phyloP scores from a whole-genome alignment of 2,329 filamentous ascomycete species.

The Cladosporium sp. region DNA sequence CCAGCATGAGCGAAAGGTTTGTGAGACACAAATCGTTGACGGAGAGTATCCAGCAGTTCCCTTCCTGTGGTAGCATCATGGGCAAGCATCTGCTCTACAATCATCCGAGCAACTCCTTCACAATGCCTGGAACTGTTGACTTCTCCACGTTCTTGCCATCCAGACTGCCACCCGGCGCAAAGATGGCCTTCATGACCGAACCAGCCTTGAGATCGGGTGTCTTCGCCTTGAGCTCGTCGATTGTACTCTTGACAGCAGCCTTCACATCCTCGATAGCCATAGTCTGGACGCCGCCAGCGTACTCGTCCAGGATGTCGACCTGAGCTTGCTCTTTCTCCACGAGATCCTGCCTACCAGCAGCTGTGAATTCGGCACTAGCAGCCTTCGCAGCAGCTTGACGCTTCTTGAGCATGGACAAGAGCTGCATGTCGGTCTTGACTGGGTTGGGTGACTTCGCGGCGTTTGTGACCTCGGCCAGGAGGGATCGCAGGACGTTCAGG shows the following conservation, averaged over 20 bases:
- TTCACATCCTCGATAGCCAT: conserved; percentile 61
- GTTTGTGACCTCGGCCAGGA: conserved; percentile 71
- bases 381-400: conserved; percentile 59
- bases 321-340: conserved; percentile 69
- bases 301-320: conserved; percentile 64
- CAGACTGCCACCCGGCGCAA: conserved; percentile 52
- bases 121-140: conserved; percentile 59
- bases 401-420: conserved; percentile 68
- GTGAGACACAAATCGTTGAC: not conserved
- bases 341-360: conserved; percentile 66
- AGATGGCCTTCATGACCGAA: conserved; percentile 63
- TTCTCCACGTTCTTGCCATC: conserved; percentile 66
- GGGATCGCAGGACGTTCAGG: conserved; percentile 65
- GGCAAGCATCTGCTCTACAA: not conserved
- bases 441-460: conserved; percentile 70
- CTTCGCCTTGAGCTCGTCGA: conserved; percentile 51
- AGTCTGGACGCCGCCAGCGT: conserved; percentile 60
- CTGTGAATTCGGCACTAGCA: conserved; percentile 63
- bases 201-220: conserved; percentile 58
- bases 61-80: too few species aligned
- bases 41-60: too few species aligned
- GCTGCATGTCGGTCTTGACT: conserved; percentile 68
- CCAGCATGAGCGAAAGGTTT: not conserved
- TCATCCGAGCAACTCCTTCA: conserved; percentile 48
- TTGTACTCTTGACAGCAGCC: conserved; percentile 52